These are phyloP conservation scores for Aspergillus cejpii DNA, from an alignment of 2,329 filamentous ascomycete species.

Conservation along the genomic window DNA sequence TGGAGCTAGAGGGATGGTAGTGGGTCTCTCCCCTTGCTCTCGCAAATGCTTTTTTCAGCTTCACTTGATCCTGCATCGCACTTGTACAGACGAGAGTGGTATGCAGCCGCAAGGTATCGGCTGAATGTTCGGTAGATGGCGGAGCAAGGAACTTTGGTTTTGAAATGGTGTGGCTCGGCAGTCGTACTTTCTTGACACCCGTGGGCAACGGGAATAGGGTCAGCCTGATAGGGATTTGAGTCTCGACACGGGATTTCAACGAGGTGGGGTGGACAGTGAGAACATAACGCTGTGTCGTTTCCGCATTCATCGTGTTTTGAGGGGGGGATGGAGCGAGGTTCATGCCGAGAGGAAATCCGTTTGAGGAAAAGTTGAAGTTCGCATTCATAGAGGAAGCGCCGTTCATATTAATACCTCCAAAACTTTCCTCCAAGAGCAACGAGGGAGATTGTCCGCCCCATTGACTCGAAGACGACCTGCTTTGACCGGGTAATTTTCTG, in stretches of 20 bases:
- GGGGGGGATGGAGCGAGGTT: slow-evolving; percentile 26
- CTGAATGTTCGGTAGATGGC: slow-evolving; percentile 55
- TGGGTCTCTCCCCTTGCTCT: slow-evolving; percentile 44
- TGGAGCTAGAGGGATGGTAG: slow-evolving; percentile 36
- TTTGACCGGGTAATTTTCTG: slow-evolving; percentile 25
- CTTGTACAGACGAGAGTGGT: slow-evolving; percentile 86
- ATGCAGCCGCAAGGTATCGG: slow-evolving; percentile 71
- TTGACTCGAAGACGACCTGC: slow-evolving; percentile 29
- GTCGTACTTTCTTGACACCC: slow-evolving; percentile 71
- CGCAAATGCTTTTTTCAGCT: slow-evolving; percentile 60
- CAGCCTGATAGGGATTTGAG: slow-evolving; percentile 84
- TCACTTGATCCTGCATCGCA: slow-evolving; percentile 69
- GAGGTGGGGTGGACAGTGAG: slow-evolving; percentile 62
- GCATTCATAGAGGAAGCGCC: slow-evolving; percentile 38
- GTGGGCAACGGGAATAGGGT: slow-evolving; percentile 67
- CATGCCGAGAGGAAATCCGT: slow-evolving; percentile 36
- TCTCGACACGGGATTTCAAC: slow-evolving; percentile 86
- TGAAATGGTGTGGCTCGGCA: slow-evolving; percentile 85
- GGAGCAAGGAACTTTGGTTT: slow-evolving; percentile 87
- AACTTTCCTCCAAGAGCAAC: slow-evolving; percentile 41
- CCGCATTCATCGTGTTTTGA: slow-evolving; percentile 24
- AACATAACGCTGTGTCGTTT: slow-evolving; percentile 34
- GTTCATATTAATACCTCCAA: slow-evolving; percentile 43
- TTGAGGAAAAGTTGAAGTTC: slow-evolving; percentile 32
- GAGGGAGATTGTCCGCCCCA: slow-evolving; percentile 42